These are phyloP conservation scores for Pythium inflatum DNA, from an alignment of 352 stramenopile species.

Conservation along the genomic window DNA sequence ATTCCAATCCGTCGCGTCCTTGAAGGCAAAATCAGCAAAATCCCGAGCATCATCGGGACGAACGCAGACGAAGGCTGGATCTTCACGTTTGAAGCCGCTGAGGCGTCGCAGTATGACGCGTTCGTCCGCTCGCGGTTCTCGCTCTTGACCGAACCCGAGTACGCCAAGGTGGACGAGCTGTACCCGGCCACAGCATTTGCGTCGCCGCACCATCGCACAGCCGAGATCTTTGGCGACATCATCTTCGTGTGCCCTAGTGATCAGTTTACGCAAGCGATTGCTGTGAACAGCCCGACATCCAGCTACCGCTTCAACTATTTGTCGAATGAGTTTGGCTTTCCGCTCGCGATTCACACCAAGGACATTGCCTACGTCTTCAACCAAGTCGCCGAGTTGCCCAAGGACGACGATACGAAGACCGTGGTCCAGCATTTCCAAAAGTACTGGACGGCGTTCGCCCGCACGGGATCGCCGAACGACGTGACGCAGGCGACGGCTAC, in stretches of 20 bases:
- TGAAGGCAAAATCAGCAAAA: background rate
- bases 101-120: background rate
- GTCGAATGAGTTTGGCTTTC: background rate
- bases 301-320: constrained; percentile 28
- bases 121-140: background rate
- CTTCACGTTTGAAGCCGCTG: background rate
- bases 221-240: constrained; percentile 16
- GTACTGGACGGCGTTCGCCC: constrained; percentile 23
- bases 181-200: constrained; percentile 14
- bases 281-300: background rate
- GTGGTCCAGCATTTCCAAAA: background rate
- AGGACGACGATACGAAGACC: background rate
- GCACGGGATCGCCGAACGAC: background rate
- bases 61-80: constrained; percentile 29
- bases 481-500: background rate
- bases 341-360: constrained; percentile 9
- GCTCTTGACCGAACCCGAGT: constrained; percentile 8
- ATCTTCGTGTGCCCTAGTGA: constrained; percentile 21
- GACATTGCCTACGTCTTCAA: constrained; percentile 25
- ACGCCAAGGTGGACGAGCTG: background rate
- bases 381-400: background rate
- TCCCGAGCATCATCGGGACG: constrained; percentile 15
- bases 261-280: background rate
- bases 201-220: constrained; percentile 5
- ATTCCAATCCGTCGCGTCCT: background rate